Percentiles rank a stretch among this genome's conserved stretches.
phyloP scores from a whole-genome alignment of 1,284 basidiomycete genomes.

The Mixia osmundae region DNA sequence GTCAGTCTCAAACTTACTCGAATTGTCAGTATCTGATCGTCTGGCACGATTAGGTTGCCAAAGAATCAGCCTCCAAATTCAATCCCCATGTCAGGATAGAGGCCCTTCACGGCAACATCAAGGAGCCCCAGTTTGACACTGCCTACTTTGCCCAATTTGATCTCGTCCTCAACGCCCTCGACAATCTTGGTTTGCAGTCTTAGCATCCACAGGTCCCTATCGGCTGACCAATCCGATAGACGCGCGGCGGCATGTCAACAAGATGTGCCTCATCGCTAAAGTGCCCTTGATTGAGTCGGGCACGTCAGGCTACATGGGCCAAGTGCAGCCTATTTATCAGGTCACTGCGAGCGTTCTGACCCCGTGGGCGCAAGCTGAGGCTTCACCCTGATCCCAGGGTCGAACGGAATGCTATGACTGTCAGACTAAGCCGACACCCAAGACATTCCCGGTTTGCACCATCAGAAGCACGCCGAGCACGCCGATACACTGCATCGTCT shows the following conservation, averaged over 20 bases:
- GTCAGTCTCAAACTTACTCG: too few species aligned
- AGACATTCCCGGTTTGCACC: slow-evolving; percentile 92
- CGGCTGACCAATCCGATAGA: slow-evolving; percentile 19
- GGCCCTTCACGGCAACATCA: slow-evolving; percentile 87
- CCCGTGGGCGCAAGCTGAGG: background rate
- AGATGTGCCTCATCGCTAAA: slow-evolving; percentile 78
- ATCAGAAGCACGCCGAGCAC: slow-evolving; percentile 93
- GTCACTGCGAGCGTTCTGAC: too few species aligned
- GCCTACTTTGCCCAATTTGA: slow-evolving; percentile 76
- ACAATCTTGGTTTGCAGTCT: slow-evolving; percentile 52
- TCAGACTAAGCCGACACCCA: slow-evolving; percentile 64
- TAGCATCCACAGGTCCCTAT: background rate
- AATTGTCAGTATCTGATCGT: too few species aligned
- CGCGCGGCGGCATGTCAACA: slow-evolving; percentile 80
- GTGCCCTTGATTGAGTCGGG: slow-evolving; percentile 89
- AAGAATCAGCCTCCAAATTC: slow-evolving; percentile 66
- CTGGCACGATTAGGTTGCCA: slow-evolving; percentile 77
- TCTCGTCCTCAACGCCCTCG: slow-evolving; percentile 83
- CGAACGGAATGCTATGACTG: slow-evolving; percentile 81
- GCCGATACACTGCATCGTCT: slow-evolving; percentile 96
- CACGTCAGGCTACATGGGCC: slow-evolving; percentile 81
- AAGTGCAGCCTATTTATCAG: slow-evolving; percentile 32
- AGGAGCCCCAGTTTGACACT: slow-evolving; percentile 72
- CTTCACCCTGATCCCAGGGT: slow-evolving; percentile 32
- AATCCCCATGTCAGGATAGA: slow-evolving; percentile 73